Base-by-base conservation (phyloP, 1,284 basidiomycete genomes). In the Mycocalia duriaeana region DNA sequence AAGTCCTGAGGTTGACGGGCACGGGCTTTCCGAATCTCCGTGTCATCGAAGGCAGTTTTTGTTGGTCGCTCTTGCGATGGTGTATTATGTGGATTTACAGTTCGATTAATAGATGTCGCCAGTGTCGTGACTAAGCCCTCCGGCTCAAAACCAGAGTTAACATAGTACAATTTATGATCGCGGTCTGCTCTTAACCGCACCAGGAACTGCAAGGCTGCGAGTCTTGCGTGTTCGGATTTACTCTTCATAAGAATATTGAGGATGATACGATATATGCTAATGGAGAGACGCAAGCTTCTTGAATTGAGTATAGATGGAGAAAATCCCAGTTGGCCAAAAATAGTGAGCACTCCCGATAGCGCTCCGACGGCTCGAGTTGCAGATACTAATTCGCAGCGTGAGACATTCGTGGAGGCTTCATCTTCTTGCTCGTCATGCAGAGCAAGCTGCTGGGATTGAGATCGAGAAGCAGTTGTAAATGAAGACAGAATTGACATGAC, bases 141-240 rank as follows among this genome's bases (percentile, higher is more conserved):
- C 5, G 69, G 66, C 52, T 87, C 83, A 50, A 74, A 72, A 24
- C 66, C 68, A 14, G 61, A 56, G 43, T 72, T 65, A 7, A 71
- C 71, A 44, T 90, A 85, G 63, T 89, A 96, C 34, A 99, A 65
- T 13, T 87, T 78, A 63, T 99, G 96, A 57, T 94, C 89, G 3
- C 91, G 82, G 62, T 97, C 94, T 1, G 91, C 93, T 42, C 96
- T 79, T 19, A 99, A 71, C 9, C 93, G 85, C 70, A 94, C 82
- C 49, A 96, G 64, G 75, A 94, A 96, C 60, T 95, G 91, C 7
- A 99, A 70, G 2, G 89, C 78, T 2, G 81, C 72, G 14, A 98
- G 65, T 20, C 91, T 75, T 0, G 89, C 85, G 16, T 77, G 72
- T 0, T 78, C 65, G 24, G 85, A 87, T 51, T 69, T 73, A 1